phyloP scores from a whole-genome alignment of 371 early-diverging fungal genomes.

The Lichtheimia ornata region DNA sequence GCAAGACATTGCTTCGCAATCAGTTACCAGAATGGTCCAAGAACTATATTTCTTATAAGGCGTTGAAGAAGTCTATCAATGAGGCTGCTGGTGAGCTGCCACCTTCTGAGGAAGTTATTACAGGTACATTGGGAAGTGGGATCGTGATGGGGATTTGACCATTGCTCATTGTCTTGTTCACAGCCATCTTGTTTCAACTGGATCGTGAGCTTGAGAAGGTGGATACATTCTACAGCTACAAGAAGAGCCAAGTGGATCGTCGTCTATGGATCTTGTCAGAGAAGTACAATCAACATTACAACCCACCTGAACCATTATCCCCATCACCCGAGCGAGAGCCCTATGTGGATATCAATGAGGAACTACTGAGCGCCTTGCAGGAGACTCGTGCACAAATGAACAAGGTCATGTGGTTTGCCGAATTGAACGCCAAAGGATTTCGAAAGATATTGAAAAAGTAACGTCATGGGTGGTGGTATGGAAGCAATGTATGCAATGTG shows the following conservation, averaged over 20 bases:
- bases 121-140: conserved; percentile 29
- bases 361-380: conserved; percentile 56
- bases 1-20: conserved; percentile 60
- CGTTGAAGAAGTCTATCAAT: conserved; percentile 66
- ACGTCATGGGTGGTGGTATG: conserved; percentile 9
- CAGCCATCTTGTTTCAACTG: conserved; percentile 63
- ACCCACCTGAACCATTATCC: background rate
- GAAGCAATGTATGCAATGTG: background rate
- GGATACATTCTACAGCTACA: conserved; percentile 62
- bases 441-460: conserved; percentile 77
- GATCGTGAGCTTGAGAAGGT: conserved; percentile 72
- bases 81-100: conserved; percentile 40
- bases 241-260: conserved; percentile 59
- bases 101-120: conserved; percentile 31
- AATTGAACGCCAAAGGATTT: conserved; percentile 66
- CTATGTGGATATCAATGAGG: conserved; percentile 40
- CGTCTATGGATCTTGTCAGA: conserved; percentile 62
- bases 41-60: conserved; percentile 69
- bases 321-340: background rate
- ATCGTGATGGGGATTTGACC: background rate
- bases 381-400: conserved; percentile 63
- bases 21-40: conserved; percentile 75
- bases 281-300: conserved; percentile 43
- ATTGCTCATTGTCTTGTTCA: conserved; percentile 3
- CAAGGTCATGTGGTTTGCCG: conserved; percentile 64